Conservation (phyloP, 805 yeast species). For the Saccharomycopsis sp. region DNA sequence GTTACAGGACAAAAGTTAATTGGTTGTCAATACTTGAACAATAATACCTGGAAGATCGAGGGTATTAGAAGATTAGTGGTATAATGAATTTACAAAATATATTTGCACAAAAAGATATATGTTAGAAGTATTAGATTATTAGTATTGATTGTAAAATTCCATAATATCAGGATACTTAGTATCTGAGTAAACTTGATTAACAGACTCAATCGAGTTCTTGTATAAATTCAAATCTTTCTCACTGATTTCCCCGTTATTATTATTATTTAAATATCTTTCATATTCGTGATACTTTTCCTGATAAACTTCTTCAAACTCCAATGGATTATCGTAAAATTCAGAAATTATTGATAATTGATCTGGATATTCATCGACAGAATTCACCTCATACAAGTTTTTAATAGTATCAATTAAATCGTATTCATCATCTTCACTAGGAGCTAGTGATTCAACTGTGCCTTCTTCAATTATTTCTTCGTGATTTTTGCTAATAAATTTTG, state of each 20-base stretch:
- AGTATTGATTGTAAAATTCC: constrained; percentile 1
- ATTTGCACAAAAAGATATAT: neutral
- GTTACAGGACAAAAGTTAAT: constrained; percentile 65
- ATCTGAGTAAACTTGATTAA: no score
- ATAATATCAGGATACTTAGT: neutral
- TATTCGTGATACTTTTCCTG: constrained; percentile 4
- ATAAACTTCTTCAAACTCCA: no score
- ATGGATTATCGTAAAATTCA: no score
- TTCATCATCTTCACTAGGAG: no score
- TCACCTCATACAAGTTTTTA: constrained; percentile 6
- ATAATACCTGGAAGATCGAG: constrained; percentile 61
- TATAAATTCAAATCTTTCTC: constrained; percentile 3
- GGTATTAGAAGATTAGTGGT: constrained; percentile 73
- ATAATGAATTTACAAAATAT: constrained; percentile 26
- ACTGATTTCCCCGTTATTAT: neutral
- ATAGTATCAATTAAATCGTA: no score
- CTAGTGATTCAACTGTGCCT: no score
- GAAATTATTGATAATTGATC: constrained; percentile 5
- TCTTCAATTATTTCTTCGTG: no score
- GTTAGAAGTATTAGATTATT: no score
- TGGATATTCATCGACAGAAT: neutral
- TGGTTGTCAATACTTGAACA: constrained; percentile 60
- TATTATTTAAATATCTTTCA: neutral
- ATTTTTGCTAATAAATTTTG: no score
- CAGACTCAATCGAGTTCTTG: constrained; percentile 1